Evolutionary conservation across 176 grass and related monocot species (phyloP), one percentile per base, ranked within the genome.

Genomic region (Pharus latifolius): DNA sequence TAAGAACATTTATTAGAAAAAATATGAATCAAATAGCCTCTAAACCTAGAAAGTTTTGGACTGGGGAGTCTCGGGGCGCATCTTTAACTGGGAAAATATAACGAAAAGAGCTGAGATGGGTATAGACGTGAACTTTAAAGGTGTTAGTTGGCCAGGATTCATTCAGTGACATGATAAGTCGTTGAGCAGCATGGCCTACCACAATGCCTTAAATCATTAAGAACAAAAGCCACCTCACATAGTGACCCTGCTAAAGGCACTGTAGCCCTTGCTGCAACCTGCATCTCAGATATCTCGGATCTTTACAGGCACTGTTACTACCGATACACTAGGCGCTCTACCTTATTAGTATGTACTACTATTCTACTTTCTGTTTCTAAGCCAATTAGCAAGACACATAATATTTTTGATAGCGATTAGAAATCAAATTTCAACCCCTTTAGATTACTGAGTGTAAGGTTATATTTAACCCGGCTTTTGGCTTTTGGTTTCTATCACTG

Each of bases 81-180:
- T 3, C 10, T 25, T 67, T 26, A 65, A 17, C 45, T 34, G 3
- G 27, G 10, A 3, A 31, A 32, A 25, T 75, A 78, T 5, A 37
- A n/a, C 63, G 17, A 34, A 23, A 26, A 52, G 75, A 52, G 67
- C 53, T 38, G 46, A 43, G 74, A 70, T 49, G 56, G 64, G 46
- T 44, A 60, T 20, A 29, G 49, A 35, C 49, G 33, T 81, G 65
- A 64, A 71, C 57, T 64, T 55, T 45, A 60, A 80, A 85, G 9
- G n/a, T n/a, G 65, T 75, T 60, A 0, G 65, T 60, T 81, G 84
- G 59, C 30, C 58, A 71, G 58, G 83, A 65, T 45, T 15, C 45
- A 71, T 65, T n/a, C 49, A 81, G 50, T 65, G 78, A 60, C 83
- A 77, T 70, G 65, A 71, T 86, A 74, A 77, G 72, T 81, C 1